A percentile compares a stretch with the other conserved stretches of the same genome.
phyloP scores from a whole-genome alignment of 139 green algal species.

The Mesotaenium endlicherianum region DNA sequence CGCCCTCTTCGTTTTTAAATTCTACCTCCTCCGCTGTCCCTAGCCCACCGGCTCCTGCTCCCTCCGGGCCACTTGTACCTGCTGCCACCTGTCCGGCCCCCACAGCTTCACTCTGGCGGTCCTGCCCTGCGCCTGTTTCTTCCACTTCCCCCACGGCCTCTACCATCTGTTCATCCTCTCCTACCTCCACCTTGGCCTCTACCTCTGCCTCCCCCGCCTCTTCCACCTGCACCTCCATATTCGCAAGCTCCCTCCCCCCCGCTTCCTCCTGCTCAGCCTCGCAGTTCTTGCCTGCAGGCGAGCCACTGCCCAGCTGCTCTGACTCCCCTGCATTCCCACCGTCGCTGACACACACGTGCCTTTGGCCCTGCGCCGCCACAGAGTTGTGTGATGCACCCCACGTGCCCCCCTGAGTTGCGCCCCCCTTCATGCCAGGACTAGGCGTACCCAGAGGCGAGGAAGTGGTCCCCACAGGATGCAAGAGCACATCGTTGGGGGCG shows the following conservation, averaged over 20 bases:
- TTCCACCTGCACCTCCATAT: background rate
- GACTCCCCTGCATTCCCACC: background rate
- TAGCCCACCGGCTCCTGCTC: background rate
- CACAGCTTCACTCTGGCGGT: background rate
- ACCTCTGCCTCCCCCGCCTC: background rate
- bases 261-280: background rate
- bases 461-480: too few species aligned
- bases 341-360: background rate
- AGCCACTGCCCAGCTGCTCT: background rate
- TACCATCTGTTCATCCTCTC: slow-evolving; percentile 1
- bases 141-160: background rate
- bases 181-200: background rate
- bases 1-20: too few species aligned
- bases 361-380: background rate
- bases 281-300: background rate
- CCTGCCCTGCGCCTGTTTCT: background rate
- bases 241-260: background rate
- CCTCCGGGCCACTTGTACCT: background rate
- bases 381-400: too few species aligned
- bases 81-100: background rate
- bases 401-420: slow-evolving; percentile 1
- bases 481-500: too few species aligned
- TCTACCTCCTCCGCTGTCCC: slow-evolving; percentile 6
- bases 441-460: too few species aligned
- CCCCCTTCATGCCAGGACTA: too few species aligned